Percentiles rank a stretch among this genome's conserved stretches.
Conservation (phyloP, 176 grass and related monocot species). For the Phyllostachys edulis region DNA sequence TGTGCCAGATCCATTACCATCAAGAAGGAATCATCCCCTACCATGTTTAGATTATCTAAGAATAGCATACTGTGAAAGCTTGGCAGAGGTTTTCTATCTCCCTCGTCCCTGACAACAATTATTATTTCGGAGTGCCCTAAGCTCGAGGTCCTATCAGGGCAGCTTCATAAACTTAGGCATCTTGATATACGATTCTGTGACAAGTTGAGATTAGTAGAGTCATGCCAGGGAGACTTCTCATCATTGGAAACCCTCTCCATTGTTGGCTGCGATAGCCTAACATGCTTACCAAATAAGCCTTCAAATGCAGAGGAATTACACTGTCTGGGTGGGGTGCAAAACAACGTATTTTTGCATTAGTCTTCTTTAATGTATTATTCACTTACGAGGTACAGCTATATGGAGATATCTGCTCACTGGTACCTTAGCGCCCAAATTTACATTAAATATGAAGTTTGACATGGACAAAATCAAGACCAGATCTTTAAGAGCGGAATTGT, state of each 20-base stretch:
- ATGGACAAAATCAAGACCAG: no score
- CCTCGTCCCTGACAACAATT: neutral
- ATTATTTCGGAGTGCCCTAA: conserved; percentile 14
- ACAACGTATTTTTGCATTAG: neutral
- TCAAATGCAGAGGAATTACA: neutral
- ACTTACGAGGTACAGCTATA: no score
- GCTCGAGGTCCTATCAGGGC: conserved; percentile 5
- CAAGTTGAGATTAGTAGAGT: neutral
- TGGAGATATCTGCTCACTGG: no score
- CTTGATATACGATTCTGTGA: neutral
- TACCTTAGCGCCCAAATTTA: no score
- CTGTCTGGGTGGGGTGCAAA: no score
- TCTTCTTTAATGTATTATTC: no score
- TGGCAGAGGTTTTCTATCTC: neutral
- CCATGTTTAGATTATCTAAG: neutral
- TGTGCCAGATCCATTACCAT: neutral
- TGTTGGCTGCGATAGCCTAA: neutral
- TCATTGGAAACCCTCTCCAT: conserved; percentile 16
- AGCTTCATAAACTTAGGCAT: neutral
- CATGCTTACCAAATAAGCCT: neutral
- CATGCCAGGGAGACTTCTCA: neutral
- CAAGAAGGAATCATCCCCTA: neutral
- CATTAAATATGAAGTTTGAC: no score
- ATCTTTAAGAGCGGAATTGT: no score
- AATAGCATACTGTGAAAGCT: conserved; percentile 13